Evolutionary conservation across 805 yeast genomes (phyloP).

Genomic region (Saccharomycopsis fermentans): DNA sequence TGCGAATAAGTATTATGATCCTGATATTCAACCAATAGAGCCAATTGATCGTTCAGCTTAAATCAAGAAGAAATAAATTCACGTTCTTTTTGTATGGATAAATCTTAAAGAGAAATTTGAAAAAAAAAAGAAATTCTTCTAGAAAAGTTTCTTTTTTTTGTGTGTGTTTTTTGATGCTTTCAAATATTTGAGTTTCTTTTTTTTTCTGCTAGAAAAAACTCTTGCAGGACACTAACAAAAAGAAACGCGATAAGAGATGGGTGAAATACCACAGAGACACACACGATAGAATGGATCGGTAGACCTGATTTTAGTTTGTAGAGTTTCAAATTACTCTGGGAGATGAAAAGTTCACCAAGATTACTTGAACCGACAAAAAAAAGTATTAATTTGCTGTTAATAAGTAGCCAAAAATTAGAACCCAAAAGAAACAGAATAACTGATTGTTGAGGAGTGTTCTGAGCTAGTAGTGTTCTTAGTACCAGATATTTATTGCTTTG

Average conservation of each 20-base stretch:
- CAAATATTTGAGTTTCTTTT: background rate
- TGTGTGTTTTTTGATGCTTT: background rate
- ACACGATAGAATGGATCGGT: too few relatives aligned
- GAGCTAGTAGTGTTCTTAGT: background rate
- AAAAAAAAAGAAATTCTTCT: background rate
- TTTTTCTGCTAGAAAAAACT: background rate
- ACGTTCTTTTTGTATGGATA: background rate
- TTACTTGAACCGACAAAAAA: too few relatives aligned
- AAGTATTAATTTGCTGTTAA: background rate
- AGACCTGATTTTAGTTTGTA: too few relatives aligned
- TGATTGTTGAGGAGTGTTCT: background rate
- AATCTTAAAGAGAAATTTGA: background rate
- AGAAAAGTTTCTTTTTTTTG: background rate
- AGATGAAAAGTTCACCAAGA: too few relatives aligned
- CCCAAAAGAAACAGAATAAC: background rate
- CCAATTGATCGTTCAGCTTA: background rate
- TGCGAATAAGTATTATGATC: too few relatives aligned
- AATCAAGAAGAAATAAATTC: background rate
- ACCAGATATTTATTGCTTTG: background rate
- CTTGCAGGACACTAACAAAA: background rate
- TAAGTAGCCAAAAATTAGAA: too few relatives aligned
- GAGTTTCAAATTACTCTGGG: too few relatives aligned
- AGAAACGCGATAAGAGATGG: background rate
- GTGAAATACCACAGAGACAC: background rate
- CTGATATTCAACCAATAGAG: too few relatives aligned